Base-by-base conservation (phyloP, 495 filamentous ascomycete species). In the Articulospora tetracladia region DNA sequence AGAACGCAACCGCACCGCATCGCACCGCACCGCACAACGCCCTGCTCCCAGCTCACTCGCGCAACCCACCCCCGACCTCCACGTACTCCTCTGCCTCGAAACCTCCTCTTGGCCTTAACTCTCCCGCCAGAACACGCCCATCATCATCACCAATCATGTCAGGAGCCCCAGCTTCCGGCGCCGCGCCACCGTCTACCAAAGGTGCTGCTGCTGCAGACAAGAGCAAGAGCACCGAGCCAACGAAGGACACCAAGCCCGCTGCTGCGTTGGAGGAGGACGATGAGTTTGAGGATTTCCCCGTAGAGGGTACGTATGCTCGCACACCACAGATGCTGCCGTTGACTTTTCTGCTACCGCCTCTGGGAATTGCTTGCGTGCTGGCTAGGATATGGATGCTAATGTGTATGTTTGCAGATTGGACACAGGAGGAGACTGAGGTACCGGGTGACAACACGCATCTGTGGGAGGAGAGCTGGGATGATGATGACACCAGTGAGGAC, bases 381-480 rank as follows among this genome's bases (percentile, higher is more conserved):
- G 61, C 27, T 11, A 19, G 41, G 27, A 20, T 24, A 53, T 41
- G 39, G 7, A 44, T 44, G 39, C 39, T 44, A 44, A 44, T n/a
- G n/a, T 12, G n/a, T 7, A 17, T 19, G 3, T 44, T n/a, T 44
- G 46, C 67, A 97, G 92, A 97, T 73, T 97, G 92, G 92, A 76
- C 84, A 47, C 81, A 88, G 67, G 91, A 95, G 71, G 90, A 94
- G 64, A 87, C 89, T 62, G 91, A 96, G 72, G 86, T 91, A 50
- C 85, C 87, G 30, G 76, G 76, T 55, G 78, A 79, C 55, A 89
- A 85, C 64, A 85, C 86, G 64, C 91, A 97, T 78, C 76, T 98
- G 59, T 98, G 94, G 94, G 94, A 98, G 78, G 94, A 98, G 81
- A 97, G 92, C 78, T 98, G 94, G 94, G 94, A 98, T 74, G 94